These are phyloP conservation scores for Phytophthora sansomeana DNA, from an alignment of 352 stramenopile species.

Conservation along the genomic window DNA sequence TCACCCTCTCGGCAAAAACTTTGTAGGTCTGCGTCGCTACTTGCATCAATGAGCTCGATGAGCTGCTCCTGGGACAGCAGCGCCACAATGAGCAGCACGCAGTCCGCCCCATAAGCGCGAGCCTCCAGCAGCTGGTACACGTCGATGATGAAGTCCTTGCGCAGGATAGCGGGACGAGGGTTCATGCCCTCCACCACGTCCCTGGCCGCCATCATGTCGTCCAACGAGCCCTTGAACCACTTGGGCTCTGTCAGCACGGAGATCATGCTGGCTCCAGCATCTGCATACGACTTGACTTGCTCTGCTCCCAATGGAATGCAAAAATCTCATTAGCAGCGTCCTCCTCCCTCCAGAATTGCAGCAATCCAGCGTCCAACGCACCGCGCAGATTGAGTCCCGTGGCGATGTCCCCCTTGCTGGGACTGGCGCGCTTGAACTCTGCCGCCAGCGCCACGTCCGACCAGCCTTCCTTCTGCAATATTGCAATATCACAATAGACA, in stretches of 20 bases:
- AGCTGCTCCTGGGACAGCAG: conserved; percentile 79
- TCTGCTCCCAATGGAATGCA: conserved; percentile 46
- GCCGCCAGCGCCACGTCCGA: conserved; percentile 93
- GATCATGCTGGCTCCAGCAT: conserved; percentile 95
- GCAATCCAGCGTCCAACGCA: conserved; percentile 31
- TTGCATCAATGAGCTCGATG: conserved; percentile 66
- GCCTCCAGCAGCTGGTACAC: conserved; percentile 96
- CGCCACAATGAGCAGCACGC: conserved; percentile 97
- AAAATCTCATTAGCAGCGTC: conserved; percentile 18
- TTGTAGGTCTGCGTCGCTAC: conserved; percentile 1
- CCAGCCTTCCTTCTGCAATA: conserved; percentile 59
- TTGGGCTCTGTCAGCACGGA: conserved; percentile 97
- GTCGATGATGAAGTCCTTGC: conserved; percentile 97
- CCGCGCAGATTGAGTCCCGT: conserved; percentile 69
- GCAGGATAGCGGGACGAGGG: conserved; percentile 76
- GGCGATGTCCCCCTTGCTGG: conserved; percentile 97
- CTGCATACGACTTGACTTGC: conserved; percentile 92
- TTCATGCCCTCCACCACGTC: conserved; percentile 54
- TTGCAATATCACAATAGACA: conserved; percentile 9
- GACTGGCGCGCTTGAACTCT: conserved; percentile 98
- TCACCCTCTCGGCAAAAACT: background rate
- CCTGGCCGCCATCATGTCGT: conserved; percentile 77
- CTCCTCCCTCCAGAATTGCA: background rate
- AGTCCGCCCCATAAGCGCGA: conserved; percentile 95
- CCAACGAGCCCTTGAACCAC: conserved; percentile 97